These are phyloP conservation scores for Halophytophthora polymorphica DNA, from an alignment of 352 stramenopile genomes.

Conservation along the genomic window DNA sequence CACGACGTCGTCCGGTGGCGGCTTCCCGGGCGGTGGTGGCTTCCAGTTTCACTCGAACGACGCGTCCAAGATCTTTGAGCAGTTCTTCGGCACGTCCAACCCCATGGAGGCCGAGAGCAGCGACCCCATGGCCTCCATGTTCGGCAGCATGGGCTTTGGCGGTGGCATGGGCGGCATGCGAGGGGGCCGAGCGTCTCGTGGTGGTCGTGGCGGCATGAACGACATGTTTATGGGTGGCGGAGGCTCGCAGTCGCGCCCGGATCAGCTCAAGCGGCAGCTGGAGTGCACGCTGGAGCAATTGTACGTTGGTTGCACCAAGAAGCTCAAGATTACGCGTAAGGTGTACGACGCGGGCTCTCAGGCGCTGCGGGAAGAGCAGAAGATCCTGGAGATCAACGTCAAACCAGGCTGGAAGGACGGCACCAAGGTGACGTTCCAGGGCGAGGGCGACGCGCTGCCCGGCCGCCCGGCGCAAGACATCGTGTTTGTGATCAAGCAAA, in stretches of 20 bases:
- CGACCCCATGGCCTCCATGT: conserved; percentile 75
- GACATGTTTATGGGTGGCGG: conserved; percentile 40
- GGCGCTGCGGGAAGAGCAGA: conserved; percentile 92
- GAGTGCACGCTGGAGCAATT: conserved; percentile 92
- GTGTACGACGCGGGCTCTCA: conserved; percentile 71
- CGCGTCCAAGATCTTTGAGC: conserved; percentile 87
- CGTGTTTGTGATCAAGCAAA: conserved; percentile 93
- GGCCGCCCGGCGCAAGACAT: conserved; percentile 93
- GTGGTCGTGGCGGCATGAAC: conserved; percentile 23
- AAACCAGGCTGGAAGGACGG: conserved; percentile 96
- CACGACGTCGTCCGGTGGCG: conserved; percentile 28
- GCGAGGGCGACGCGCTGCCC: conserved; percentile 85
- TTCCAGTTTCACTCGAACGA: conserved; percentile 83
- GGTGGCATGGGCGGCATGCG: conserved; percentile 44
- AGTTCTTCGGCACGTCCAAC: conserved; percentile 89
- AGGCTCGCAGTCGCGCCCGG: conserved; percentile 25
- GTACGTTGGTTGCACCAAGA: conserved; percentile 80
- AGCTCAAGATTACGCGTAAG: conserved; percentile 96
- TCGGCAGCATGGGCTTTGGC: conserved; percentile 48
- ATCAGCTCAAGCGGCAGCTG: conserved; percentile 79
- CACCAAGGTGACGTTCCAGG: conserved; percentile 96
- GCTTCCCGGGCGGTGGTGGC: conserved; percentile 58
- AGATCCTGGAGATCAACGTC: conserved; percentile 94
- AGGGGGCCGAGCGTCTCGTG: conserved; percentile 10
- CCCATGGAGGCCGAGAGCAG: conserved; percentile 65